A percentile compares a stretch with the other conserved stretches of the same genome.
phyloP scores from a whole-genome alignment of 2,329 filamentous ascomycete genomes.

The Ascocoryne sarcoides region DNA sequence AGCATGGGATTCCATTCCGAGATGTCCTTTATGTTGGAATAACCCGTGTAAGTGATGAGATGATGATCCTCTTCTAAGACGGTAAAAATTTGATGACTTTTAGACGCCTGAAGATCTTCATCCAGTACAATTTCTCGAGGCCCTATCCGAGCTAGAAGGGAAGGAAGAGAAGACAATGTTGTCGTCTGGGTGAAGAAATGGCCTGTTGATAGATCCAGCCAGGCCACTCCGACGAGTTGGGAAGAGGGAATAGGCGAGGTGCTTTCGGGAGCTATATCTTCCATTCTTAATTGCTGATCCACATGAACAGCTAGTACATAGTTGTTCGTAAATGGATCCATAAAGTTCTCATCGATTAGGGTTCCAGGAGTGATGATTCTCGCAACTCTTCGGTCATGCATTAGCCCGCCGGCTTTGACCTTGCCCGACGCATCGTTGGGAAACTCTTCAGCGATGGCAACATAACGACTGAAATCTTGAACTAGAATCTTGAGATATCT shows the following conservation, averaged over 20 bases:
- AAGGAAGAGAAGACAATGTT: slow-evolving; percentile 62
- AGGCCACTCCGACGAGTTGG: slow-evolving; percentile 66
- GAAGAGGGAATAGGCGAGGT: slow-evolving; percentile 6
- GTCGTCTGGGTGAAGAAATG: slow-evolving; percentile 82
- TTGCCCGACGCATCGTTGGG: slow-evolving; percentile 62
- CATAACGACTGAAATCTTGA: slow-evolving; percentile 80
- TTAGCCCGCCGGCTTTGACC: slow-evolving; percentile 64
- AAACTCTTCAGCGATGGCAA: slow-evolving; percentile 91
- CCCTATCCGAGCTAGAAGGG: slow-evolving; percentile 71
- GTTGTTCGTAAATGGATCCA: slow-evolving; percentile 89
- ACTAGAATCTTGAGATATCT: slow-evolving; percentile 89
- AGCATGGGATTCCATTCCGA: slow-evolving; percentile 65
- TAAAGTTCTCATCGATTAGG: slow-evolving; percentile 93
- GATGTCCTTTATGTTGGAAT: slow-evolving; percentile 30
- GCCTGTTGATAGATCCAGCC: slow-evolving; percentile 91
- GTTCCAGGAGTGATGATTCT: slow-evolving; percentile 91
- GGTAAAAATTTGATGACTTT: slow-evolving; percentile 52
- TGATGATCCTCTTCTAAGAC: slow-evolving; percentile 69
- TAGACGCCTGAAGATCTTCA: slow-evolving; percentile 47
- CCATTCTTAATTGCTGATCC: slow-evolving; percentile 21
- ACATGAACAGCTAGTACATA: slow-evolving; percentile 78
- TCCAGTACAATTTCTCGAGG: slow-evolving; percentile 81
- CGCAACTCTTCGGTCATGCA: slow-evolving; percentile 78
- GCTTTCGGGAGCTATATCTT: background rate
- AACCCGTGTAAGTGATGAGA: slow-evolving; percentile 62